Percentiles rank a stretch among this genome's conserved stretches.
Conservation (phyloP, 306 rosid genomes). For the Quillaja saponaria region DNA sequence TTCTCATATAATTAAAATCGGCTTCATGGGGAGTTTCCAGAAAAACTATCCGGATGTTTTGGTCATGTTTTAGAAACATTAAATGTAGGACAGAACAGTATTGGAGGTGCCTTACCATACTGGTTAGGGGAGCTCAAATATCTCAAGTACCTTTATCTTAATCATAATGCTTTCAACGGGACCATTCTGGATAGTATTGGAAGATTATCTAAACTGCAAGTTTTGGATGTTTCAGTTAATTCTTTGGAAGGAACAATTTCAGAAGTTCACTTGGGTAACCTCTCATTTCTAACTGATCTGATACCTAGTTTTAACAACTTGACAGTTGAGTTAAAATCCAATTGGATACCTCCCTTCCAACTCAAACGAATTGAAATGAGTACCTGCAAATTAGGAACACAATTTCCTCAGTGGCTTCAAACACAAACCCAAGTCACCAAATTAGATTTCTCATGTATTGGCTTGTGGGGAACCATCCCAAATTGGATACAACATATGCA, state of each 20-base stretch:
- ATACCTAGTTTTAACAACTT: too few relatives aligned
- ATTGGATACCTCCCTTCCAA: too few relatives aligned
- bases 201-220: background rate
- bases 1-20: too few relatives aligned
- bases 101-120: background rate
- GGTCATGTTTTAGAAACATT: background rate
- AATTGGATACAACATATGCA: background rate
- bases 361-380: too few relatives aligned
- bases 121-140: background rate
- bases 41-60: background rate
- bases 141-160: background rate
- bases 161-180: background rate
- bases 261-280: background rate
- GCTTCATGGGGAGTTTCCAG: background rate
- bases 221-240: constrained; percentile 1
- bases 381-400: too few relatives aligned
- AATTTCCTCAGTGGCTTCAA: constrained; percentile 4
- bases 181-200: background rate
- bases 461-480: too few relatives aligned
- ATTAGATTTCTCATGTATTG: background rate
- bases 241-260: background rate
- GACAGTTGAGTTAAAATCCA: too few relatives aligned
- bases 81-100: background rate
- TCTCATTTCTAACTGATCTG: too few relatives aligned
- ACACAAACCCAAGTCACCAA: background rate